These are phyloP conservation scores for Nemania sp. DNA, from an alignment of 2,329 filamentous ascomycete genomes.

Conservation along the genomic window DNA sequence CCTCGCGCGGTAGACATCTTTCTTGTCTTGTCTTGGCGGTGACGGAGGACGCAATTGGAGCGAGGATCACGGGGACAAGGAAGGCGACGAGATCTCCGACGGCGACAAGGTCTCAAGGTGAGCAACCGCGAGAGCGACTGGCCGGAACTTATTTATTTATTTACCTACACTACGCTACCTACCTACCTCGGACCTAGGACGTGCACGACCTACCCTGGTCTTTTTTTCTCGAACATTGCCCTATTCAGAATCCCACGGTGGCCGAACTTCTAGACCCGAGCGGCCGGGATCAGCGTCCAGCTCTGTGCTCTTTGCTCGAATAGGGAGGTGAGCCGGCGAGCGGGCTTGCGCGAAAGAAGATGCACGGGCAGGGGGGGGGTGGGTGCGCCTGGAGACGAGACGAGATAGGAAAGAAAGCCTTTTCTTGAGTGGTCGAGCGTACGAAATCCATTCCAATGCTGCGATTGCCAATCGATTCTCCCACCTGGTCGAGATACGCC, in stretches of 20 bases:
- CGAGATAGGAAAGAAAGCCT: too few relatives aligned
- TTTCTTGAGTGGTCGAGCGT: too few relatives aligned
- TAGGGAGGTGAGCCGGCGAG: conserved; percentile 19
- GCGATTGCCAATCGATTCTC: conserved; percentile 2
- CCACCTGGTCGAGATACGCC: conserved; percentile 23
- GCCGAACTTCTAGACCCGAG: conserved; percentile 14
- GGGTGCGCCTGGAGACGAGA: conserved; percentile 18
- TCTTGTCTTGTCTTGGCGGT: neutral
- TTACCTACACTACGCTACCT: neutral
- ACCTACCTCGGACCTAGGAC: neutral
- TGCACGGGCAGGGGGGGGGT: too few relatives aligned
- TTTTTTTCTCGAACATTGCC: too few relatives aligned
- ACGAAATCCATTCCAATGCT: too few relatives aligned
- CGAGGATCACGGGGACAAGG: neutral
- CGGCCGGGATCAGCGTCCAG: conserved; percentile 15
- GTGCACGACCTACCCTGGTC: neutral
- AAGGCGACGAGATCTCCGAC: neutral
- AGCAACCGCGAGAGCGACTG: neutral
- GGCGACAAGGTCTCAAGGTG: neutral
- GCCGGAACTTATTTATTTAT: conserved; percentile 13
- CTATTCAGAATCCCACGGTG: neutral
- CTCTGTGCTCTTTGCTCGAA: conserved; percentile 17
- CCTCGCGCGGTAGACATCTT: conserved; percentile 30
- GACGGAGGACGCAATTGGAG: conserved; percentile 5
- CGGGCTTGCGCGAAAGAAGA: too few relatives aligned